Evolutionary conservation across 192 early-diverging fungal genomes (phyloP).

Genomic region (Coemansia sp.): DNA sequence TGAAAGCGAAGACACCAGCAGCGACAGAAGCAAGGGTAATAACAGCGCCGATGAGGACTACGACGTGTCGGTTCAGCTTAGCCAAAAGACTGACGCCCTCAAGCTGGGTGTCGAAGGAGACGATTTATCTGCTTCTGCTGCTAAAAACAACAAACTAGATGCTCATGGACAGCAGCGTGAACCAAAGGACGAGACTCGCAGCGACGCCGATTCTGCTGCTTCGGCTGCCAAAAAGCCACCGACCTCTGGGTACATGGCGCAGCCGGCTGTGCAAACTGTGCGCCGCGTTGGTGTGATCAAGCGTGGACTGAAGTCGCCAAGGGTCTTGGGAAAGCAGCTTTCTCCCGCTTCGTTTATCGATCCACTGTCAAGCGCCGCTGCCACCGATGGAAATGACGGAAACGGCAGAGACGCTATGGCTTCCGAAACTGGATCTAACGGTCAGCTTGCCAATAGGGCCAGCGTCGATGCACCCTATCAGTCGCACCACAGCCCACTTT

Average conservation of each 20-base stretch:
- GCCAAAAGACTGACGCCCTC: neutral
- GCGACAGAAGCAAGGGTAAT: neutral
- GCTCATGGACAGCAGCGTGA: neutral
- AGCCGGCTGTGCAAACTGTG: slow-evolving; percentile 32
- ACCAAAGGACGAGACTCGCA: neutral
- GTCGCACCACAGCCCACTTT: slow-evolving; percentile 3
- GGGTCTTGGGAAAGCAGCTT: slow-evolving; percentile 45
- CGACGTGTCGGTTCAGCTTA: neutral
- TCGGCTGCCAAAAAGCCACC: slow-evolving; percentile 7
- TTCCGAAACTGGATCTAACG: neutral
- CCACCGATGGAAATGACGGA: neutral
- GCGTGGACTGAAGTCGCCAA: slow-evolving; percentile 47
- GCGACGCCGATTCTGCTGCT: neutral
- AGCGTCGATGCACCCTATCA: slow-evolving; percentile 32
- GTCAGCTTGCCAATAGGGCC: slow-evolving; percentile 16
- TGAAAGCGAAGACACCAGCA: too few species aligned
- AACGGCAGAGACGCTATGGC: neutral
- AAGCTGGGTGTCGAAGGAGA: neutral
- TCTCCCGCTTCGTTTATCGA: slow-evolving; percentile 44
- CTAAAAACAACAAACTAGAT: neutral
- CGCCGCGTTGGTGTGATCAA: slow-evolving; percentile 49
- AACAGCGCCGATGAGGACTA: slow-evolving; percentile 8
- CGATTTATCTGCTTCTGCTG: neutral
- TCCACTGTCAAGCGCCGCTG: slow-evolving; percentile 48
- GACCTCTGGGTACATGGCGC: slow-evolving; percentile 9